A percentile compares a stretch with the other conserved stretches of the same genome.
Conservation (phyloP, 2,329 filamentous ascomycete genomes). For the Blumeriella jaapii region DNA sequence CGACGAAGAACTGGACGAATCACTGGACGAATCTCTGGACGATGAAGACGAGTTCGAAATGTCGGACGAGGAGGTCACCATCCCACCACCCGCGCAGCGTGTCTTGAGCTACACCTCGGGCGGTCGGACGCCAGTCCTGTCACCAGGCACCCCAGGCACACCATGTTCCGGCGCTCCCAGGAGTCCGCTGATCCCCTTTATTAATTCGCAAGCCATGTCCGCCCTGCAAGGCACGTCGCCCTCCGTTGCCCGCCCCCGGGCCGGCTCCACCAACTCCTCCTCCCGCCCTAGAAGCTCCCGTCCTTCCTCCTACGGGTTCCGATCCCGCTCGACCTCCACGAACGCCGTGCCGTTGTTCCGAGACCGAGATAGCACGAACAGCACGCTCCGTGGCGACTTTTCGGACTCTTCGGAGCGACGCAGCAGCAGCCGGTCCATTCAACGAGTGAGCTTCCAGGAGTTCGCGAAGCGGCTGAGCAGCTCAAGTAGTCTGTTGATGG, state of each 20-base stretch:
- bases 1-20: conserved; percentile 1
- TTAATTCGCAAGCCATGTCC: conserved; percentile 24
- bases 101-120: conserved; percentile 27
- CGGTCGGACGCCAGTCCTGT: conserved; percentile 13
- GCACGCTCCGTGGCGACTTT: conserved; percentile 9
- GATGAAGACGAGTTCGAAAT: conserved; percentile 6
- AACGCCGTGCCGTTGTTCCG: conserved; percentile 14
- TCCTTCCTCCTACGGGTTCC: conserved; percentile 21
- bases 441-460: conserved; percentile 49
- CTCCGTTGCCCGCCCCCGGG: conserved; percentile 7
- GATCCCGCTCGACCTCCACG: conserved; percentile 22
- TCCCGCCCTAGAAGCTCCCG: conserved; percentile 11
- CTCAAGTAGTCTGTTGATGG: conserved; percentile 46
- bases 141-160: no score
- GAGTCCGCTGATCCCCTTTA: conserved; percentile 20
- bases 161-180: conserved; percentile 17
- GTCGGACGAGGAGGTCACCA: conserved; percentile 11
- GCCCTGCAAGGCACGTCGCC: conserved; percentile 21
- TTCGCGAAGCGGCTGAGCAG: conserved; percentile 49
- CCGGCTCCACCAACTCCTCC: no score
- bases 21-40: not conserved
- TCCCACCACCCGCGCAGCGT: conserved; percentile 26
- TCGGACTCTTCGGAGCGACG: conserved; percentile 32
- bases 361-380: conserved; percentile 13
- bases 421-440: conserved; percentile 41